Conservation (phyloP, 192 early-diverging fungal genomes). For the Umbelopsis sp. region DNA sequence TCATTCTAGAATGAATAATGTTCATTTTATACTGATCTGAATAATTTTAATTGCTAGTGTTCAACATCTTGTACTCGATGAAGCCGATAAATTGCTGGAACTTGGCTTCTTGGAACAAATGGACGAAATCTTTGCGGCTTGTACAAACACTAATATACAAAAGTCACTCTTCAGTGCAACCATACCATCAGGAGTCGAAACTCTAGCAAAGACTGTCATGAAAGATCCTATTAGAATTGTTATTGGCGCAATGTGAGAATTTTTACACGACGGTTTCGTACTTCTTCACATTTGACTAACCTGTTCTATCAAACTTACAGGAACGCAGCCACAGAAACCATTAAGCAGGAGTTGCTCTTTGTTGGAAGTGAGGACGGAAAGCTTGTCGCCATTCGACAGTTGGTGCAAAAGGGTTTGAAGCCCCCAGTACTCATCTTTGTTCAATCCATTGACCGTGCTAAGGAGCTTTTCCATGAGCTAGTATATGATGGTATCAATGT, state of each 20-base stretch:
- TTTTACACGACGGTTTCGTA: not conserved
- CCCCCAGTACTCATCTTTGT: conserved; percentile 97
- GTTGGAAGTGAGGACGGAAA: conserved; percentile 95
- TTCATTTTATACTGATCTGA: conserved; percentile 6
- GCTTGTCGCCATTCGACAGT: conserved; percentile 87
- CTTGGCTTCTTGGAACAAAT: conserved; percentile 86
- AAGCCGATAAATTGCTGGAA: conserved; percentile 83
- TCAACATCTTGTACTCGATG: conserved; percentile 76
- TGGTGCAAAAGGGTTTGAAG: conserved; percentile 74
- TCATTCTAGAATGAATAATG: not conserved
- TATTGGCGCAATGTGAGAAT: conserved; percentile 75
- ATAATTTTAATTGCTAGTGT: conserved; percentile 43
- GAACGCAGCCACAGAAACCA: conserved; percentile 90
- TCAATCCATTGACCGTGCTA: conserved; percentile 96
- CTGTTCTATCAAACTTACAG: conserved; percentile 33
- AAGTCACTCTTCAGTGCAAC: conserved; percentile 94
- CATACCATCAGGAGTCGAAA: conserved; percentile 86
- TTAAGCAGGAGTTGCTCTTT: conserved; percentile 87
- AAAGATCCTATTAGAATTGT: conserved; percentile 84
- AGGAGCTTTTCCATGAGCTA: conserved; percentile 94
- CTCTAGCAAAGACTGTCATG: conserved; percentile 93
- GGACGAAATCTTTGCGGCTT: conserved; percentile 86
- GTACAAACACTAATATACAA: conserved; percentile 71
- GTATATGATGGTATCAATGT: conserved; percentile 98
- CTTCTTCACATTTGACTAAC: not conserved